Conservation (phyloP, 192 early-diverging fungal species). For the Pilobolus umbonatus region DNA sequence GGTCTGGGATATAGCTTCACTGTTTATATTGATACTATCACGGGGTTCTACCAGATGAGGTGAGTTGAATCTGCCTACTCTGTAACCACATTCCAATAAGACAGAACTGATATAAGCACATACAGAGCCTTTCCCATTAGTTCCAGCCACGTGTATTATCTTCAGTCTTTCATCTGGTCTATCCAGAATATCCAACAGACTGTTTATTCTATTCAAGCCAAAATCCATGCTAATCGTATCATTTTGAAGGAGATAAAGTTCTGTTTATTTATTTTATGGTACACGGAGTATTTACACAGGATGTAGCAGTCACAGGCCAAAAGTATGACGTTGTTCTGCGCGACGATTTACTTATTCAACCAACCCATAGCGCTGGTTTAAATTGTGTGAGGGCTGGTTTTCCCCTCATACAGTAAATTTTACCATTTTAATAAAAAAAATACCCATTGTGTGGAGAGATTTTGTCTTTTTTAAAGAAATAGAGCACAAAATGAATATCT, state of each 20-base stretch:
- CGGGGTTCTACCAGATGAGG: slow-evolving; percentile 68
- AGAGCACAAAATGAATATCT: too few species aligned
- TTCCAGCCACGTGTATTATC: slow-evolving; percentile 78
- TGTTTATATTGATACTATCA: slow-evolving; percentile 64
- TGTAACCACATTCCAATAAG: slow-evolving; percentile 20
- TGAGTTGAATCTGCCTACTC: slow-evolving; percentile 67
- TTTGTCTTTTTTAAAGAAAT: too few species aligned
- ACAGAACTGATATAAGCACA: slow-evolving; percentile 51
- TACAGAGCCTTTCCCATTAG: slow-evolving; percentile 87
- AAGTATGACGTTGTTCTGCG: too few species aligned
- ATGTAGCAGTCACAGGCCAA: too few species aligned
- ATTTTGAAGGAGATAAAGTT: not conserved
- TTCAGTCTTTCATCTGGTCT: slow-evolving; percentile 41
- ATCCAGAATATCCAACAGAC: slow-evolving; percentile 34
- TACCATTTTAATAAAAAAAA: too few species aligned
- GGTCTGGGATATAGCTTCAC: slow-evolving; percentile 33
- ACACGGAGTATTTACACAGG: too few species aligned
- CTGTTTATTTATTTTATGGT: too few species aligned
- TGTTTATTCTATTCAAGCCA: slow-evolving; percentile 45
- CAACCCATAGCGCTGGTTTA: too few species aligned
- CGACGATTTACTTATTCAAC: too few species aligned
- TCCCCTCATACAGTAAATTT: too few species aligned
- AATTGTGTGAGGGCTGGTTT: too few species aligned
- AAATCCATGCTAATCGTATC: slow-evolving; percentile 42
- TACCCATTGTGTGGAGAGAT: too few species aligned